phyloP scores from a whole-genome alignment of 2,329 filamentous ascomycete species.

The Incumbomyces lentus region DNA sequence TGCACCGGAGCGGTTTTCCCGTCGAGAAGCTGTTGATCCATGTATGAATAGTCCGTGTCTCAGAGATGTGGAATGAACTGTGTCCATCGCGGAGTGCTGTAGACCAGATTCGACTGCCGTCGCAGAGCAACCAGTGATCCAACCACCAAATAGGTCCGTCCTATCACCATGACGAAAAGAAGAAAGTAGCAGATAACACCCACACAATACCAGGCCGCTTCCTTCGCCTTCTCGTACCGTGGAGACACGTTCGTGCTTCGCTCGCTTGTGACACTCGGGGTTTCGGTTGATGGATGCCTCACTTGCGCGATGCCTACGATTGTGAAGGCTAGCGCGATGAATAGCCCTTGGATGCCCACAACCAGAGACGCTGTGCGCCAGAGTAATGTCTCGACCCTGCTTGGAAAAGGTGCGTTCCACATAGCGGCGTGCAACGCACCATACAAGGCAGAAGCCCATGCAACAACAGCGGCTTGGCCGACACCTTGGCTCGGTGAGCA shows the following conservation, averaged over 20 bases:
- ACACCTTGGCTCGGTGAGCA: no score
- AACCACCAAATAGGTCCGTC: slow-evolving; percentile 1
- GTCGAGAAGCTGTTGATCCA: no score
- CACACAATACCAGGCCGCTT: no score
- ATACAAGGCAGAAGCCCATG: not conserved
- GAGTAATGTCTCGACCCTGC: not conserved
- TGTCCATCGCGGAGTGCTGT: slow-evolving; percentile 5
- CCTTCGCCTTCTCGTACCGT: no score
- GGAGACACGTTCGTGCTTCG: no score
- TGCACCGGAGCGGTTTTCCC: no score
- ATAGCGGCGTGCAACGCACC: slow-evolving; percentile 3
- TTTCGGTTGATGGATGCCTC: no score
- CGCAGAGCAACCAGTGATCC: slow-evolving; percentile 5
- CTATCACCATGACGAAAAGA: not conserved
- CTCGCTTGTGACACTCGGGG: no score
- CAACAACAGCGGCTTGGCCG: not conserved
- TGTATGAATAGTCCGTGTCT: not conserved
- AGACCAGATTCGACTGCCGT: not conserved
- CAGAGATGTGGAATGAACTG: slow-evolving; percentile 6
- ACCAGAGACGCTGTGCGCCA: not conserved
- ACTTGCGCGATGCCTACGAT: no score
- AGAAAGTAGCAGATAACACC: not conserved
- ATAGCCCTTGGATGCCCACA: no score
- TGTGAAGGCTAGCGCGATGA: no score
- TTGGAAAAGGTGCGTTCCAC: slow-evolving; percentile 5